These are phyloP conservation scores for Syzygium oleosum DNA, from an alignment of 345 rosid genomes.

Conservation along the genomic window DNA sequence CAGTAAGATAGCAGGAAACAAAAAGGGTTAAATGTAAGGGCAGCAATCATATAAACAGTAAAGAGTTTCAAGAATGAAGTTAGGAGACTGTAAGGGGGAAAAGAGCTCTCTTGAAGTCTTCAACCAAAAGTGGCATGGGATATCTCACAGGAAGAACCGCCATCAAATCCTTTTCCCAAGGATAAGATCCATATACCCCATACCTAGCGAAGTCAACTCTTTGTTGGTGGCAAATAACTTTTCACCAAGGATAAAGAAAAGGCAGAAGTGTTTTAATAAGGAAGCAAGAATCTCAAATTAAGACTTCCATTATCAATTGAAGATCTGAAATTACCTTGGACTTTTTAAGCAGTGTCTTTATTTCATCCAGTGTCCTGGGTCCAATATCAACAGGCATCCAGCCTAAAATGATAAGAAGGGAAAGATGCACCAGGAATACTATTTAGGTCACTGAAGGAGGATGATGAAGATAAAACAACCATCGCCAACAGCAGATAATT, in stretches of 20 bases:
- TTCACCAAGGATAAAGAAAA: background rate
- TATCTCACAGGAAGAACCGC: background rate
- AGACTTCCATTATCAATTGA: background rate
- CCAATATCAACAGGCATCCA: slow-evolving; percentile 63
- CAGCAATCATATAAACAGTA: background rate
- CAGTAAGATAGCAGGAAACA: background rate
- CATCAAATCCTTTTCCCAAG: background rate
- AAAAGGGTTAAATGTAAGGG: background rate
- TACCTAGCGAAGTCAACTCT: background rate
- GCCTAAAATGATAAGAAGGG: slow-evolving; percentile 23
- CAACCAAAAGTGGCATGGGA: background rate
- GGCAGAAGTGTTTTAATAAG: background rate
- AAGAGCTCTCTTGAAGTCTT: background rate
- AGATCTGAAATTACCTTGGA: slow-evolving; percentile 38
- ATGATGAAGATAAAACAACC: background rate
- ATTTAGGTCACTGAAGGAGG: background rate
- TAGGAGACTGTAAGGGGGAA: background rate
- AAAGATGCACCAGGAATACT: background rate
- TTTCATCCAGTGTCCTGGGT: slow-evolving; percentile 40
- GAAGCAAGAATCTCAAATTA: background rate
- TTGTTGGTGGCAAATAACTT: background rate
- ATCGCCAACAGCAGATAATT: background rate
- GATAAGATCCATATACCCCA: background rate
- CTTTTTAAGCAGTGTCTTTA: slow-evolving; percentile 28
- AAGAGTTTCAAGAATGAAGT: background rate